Percentiles rank a stretch among this genome's conserved stretches.
phyloP scores from a whole-genome alignment of 352 stramenopile genomes.

The Paralagenidium karlingii region DNA sequence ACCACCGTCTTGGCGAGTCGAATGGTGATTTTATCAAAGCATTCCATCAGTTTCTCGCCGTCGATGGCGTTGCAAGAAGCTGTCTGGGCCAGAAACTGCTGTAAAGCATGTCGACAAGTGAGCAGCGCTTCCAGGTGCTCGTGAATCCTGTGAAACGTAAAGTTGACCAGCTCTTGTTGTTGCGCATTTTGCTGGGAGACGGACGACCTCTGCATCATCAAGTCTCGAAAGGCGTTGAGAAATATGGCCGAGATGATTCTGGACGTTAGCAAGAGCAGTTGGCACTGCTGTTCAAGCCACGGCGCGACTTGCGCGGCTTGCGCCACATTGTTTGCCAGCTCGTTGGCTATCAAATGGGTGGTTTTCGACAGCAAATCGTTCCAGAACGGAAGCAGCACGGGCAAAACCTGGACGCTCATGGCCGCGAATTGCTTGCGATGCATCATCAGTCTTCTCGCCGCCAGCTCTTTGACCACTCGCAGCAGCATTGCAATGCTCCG shows the following conservation, averaged over 20 bases:
- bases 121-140: constrained; percentile 53
- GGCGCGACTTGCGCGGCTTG: too few relatives aligned
- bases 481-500: constrained; percentile 51
- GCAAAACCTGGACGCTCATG: constrained; percentile 52
- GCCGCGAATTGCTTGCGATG: constrained; percentile 73
- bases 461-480: constrained; percentile 67
- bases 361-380: too few relatives aligned
- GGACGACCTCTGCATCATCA: constrained; percentile 40
- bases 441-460: constrained; percentile 56
- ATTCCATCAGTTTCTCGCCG: background rate
- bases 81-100: constrained; percentile 8
- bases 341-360: too few relatives aligned
- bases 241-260: constrained; percentile 63
- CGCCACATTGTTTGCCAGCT: too few relatives aligned
- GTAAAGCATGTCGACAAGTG: too few relatives aligned
- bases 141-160: constrained; percentile 53
- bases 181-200: too few relatives aligned
- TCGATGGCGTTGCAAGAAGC: background rate
- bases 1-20: constrained; percentile 52
- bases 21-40: constrained; percentile 54
- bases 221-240: constrained; percentile 55
- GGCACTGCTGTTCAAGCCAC: background rate
- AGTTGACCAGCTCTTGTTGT: constrained; percentile 37
- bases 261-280: constrained; percentile 23
- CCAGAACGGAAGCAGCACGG: constrained; percentile 51